Conservation (phyloP, 495 filamentous ascomycete genomes). For the Penicillium turbatum region DNA sequence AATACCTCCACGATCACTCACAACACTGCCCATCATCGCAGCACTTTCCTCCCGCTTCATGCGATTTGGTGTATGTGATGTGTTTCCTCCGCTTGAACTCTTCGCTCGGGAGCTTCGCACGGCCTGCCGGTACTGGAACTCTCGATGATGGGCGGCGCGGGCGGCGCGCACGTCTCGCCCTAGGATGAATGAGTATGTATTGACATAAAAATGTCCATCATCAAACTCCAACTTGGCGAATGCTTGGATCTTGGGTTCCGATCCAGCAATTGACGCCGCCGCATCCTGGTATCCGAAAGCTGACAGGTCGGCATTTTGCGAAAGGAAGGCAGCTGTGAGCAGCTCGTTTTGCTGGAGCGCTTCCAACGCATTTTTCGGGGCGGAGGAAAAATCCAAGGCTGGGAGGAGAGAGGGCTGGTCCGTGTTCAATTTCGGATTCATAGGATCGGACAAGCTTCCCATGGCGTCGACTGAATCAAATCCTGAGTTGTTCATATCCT, state of each 20-base stretch:
- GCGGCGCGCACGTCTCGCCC: conserved; percentile 60
- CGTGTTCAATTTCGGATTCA: conserved; percentile 30
- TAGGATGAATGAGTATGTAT: conserved; percentile 59
- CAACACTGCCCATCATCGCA: conserved; percentile 46
- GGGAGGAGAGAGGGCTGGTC: conserved; percentile 39
- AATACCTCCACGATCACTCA: conserved; percentile 58
- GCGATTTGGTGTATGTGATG: conserved; percentile 44
- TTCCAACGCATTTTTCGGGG: conserved; percentile 36
- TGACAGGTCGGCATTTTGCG: conserved; percentile 37
- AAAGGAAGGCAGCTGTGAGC: conserved; percentile 39
- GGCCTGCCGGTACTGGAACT: conserved; percentile 42
- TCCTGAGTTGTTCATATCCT: conserved; percentile 7
- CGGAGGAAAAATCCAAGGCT: conserved; percentile 35
- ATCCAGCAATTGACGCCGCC: conserved; percentile 37
- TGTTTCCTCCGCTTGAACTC: conserved; percentile 46
- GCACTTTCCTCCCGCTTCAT: conserved; percentile 45
- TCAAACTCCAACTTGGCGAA: conserved; percentile 69
- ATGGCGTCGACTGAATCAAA: conserved; percentile 21
- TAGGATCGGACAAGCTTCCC: conserved; percentile 34
- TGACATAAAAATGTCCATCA: conserved; percentile 71
- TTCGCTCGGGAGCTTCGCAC: conserved; percentile 41
- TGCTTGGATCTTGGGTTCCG: conserved; percentile 52
- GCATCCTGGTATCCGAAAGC: conserved; percentile 41
- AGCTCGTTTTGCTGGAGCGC: conserved; percentile 42
- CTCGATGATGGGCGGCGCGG: conserved; percentile 47